Evolutionary conservation across 495 filamentous ascomycete genomes (phyloP).

Genomic region (Penicillium coprophilum): DNA sequence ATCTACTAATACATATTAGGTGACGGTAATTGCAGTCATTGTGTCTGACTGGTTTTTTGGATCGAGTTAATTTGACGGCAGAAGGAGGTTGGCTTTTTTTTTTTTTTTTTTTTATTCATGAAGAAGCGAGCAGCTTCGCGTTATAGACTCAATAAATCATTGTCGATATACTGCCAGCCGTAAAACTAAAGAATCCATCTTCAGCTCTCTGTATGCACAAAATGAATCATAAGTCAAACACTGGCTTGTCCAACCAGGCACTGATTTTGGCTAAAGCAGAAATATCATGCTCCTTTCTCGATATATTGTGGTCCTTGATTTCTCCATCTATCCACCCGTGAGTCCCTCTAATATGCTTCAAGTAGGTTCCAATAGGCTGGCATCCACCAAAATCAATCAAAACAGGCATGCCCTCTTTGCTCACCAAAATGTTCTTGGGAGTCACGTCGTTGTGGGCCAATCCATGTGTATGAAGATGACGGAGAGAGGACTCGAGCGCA

Average conservation of each 20-base stretch:
- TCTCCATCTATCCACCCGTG: slow-evolving; percentile 30
- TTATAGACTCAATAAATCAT: no score
- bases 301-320: slow-evolving; percentile 31
- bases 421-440: slow-evolving; percentile 40
- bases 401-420: slow-evolving; percentile 23
- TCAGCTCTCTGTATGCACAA: not conserved
- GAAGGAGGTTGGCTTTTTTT: not conserved
- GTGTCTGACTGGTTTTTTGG: not conserved
- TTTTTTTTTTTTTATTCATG: no score
- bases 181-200: no score
- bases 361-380: slow-evolving; percentile 22
- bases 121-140: not conserved
- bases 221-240: not conserved
- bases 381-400: slow-evolving; percentile 39
- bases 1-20: not conserved
- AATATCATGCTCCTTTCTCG: slow-evolving; percentile 30
- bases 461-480: slow-evolving; percentile 35
- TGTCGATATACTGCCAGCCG: no score
- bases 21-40: not conserved
- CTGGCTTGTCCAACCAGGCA: slow-evolving; percentile 17
- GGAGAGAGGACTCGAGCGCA: slow-evolving; percentile 32
- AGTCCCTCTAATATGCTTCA: slow-evolving; percentile 29
- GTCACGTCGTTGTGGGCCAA: slow-evolving; percentile 44
- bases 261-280: slow-evolving; percentile 30
- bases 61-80: not conserved